phyloP scores from a whole-genome alignment of 306 rosid species.

The Sechiopsis laciniata region DNA sequence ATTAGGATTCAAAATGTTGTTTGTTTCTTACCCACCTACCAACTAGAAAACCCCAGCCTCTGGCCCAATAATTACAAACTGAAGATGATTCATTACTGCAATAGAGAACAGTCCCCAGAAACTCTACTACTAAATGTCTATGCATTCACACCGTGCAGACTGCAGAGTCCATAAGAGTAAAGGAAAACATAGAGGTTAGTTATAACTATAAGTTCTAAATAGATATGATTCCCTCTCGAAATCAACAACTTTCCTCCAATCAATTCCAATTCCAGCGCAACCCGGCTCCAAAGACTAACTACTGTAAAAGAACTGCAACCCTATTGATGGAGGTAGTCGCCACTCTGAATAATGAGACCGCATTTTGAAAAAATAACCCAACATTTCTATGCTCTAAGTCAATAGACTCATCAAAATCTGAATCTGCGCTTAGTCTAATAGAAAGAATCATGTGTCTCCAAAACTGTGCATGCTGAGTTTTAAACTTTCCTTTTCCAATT shows the following conservation, averaged over 20 bases:
- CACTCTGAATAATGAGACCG: neutral
- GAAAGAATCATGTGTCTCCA: constrained; percentile 2
- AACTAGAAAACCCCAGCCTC: constrained; percentile 3
- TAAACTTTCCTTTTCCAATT: neutral
- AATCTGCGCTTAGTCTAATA: neutral
- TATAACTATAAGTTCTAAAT: neutral
- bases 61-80: constrained; percentile 1
- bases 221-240: neutral
- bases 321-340: neutral
- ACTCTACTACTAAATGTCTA: constrained; percentile 1
- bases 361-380: neutral
- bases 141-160: neutral
- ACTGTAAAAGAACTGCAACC: neutral
- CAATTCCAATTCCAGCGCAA: constrained; percentile 7
- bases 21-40: neutral
- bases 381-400: neutral
- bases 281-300: neutral
- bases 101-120: neutral
- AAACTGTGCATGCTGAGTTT: neutral
- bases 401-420: neutral
- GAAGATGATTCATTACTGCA: neutral
- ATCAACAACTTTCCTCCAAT: neutral
- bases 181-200: neutral
- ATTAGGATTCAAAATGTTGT: neutral
- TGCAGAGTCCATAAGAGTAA: constrained; percentile 2